Evolutionary conservation across 2,329 filamentous ascomycete species (phyloP).

Genomic region (Epichloe bromicola): DNA sequence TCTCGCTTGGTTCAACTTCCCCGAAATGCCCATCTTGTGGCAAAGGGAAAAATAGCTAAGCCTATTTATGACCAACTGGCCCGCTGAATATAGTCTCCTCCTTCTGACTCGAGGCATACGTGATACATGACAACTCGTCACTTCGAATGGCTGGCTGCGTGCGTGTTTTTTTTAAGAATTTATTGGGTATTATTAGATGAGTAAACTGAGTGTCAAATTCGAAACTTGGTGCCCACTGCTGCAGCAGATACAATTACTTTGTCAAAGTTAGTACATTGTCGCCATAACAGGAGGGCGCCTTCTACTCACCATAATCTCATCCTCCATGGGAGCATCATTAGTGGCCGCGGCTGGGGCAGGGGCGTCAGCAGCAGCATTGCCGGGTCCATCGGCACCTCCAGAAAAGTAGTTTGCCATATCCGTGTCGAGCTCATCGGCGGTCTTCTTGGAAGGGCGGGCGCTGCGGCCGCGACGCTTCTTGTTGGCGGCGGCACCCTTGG

Average conservation of each 20-base stretch:
- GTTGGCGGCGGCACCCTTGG: constrained; percentile 34
- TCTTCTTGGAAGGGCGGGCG: constrained; percentile 67
- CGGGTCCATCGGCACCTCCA: constrained; percentile 30
- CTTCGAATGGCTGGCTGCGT: not conserved
- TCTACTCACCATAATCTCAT: constrained; percentile 41
- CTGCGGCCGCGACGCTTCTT: constrained; percentile 46
- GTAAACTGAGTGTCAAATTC: not conserved
- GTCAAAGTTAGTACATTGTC: constrained; percentile 1
- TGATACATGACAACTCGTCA: not conserved
- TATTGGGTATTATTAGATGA: constrained; percentile 5
- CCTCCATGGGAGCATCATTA: constrained; percentile 52
- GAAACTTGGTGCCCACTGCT: not conserved
- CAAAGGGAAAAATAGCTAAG: not conserved
- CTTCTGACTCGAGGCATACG: not conserved
- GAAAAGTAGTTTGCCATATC: constrained; percentile 97
- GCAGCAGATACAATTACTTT: not conserved
- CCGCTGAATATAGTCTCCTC: not conserved
- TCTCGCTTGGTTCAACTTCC: not conserved
- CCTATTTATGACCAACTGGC: not conserved
- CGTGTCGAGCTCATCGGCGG: constrained; percentile 84
- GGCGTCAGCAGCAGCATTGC: constrained; percentile 33
- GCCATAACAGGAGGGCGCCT: not conserved
- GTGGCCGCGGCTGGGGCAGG: constrained; percentile 27
- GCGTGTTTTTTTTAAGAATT: not conserved
- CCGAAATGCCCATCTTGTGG: not conserved